Evolutionary conservation across 2,329 filamentous ascomycete genomes (phyloP).

Genomic region (Pseudogymnoascus sp.): DNA sequence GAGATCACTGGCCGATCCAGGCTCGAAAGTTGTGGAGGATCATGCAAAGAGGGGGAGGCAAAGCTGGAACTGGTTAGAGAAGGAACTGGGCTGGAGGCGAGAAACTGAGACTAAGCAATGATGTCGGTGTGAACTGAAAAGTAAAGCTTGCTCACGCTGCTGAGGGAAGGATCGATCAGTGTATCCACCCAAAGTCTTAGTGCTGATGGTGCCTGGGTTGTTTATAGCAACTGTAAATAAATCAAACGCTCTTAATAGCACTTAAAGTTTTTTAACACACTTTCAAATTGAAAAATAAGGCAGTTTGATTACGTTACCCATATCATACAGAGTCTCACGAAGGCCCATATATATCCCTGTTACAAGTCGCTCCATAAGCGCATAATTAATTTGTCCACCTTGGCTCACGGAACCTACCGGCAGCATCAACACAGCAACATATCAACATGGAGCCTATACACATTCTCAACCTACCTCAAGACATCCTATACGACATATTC

Average conservation of each 20-base stretch:
- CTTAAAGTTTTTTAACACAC: background rate
- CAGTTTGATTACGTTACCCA: too few relatives aligned
- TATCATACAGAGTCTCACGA: too few relatives aligned
- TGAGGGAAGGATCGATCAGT: too few relatives aligned
- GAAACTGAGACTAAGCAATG: background rate
- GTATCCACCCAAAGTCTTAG: too few relatives aligned
- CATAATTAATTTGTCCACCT: background rate
- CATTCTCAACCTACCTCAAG: background rate
- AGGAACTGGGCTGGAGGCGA: constrained; percentile 17
- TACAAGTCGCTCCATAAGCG: too few relatives aligned
- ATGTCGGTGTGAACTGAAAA: background rate
- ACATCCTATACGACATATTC: constrained; percentile 2
- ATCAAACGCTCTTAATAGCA: background rate
- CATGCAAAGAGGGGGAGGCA: constrained; percentile 43
- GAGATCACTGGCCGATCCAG: constrained; percentile 39
- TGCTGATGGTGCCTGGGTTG: background rate
- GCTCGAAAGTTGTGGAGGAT: constrained; percentile 37
- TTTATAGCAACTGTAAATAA: background rate
- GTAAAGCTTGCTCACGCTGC: background rate
- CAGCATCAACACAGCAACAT: background rate
- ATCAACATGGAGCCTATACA: background rate
- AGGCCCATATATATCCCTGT: too few relatives aligned
- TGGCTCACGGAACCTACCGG: background rate
- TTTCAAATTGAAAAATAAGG: background rate
- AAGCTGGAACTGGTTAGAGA: constrained; percentile 42